Conservation (phyloP, 2,329 filamentous ascomycete species). For the Cladophialophora chaetospira region DNA sequence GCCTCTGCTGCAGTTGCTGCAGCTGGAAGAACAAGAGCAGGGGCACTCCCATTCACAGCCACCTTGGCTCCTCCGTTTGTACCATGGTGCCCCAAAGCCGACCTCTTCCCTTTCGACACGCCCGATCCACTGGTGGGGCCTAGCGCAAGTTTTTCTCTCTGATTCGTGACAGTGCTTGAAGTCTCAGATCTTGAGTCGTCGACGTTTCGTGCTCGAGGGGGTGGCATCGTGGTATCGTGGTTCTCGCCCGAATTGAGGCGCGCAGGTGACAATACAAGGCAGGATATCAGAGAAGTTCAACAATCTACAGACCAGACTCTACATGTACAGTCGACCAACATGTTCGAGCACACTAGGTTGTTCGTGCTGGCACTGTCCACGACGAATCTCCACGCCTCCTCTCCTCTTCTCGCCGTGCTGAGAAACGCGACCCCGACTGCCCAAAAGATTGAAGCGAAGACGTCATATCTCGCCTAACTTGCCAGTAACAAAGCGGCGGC, state of each 20-base stretch:
- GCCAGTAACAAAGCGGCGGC: background rate
- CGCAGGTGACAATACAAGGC: no score
- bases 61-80: slow-evolving; percentile 30
- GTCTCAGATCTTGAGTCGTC: slow-evolving; percentile 53
- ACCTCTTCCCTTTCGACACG: slow-evolving; percentile 26
- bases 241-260: no score
- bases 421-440: no score
- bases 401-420: no score
- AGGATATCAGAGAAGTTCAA: no score
- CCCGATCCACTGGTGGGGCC: slow-evolving; percentile 16
- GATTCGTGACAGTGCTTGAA: slow-evolving; percentile 45
- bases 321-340: no score
- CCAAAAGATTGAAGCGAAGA: no score
- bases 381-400: no score
- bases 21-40: slow-evolving; percentile 33
- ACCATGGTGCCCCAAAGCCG: slow-evolving; percentile 7
- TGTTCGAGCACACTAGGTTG: no score
- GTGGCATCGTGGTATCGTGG: slow-evolving; percentile 44
- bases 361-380: no score
- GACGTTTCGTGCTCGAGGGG: slow-evolving; percentile 47
- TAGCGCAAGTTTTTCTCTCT: slow-evolving; percentile 33
- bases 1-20: slow-evolving; percentile 32
- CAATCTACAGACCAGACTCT: no score
- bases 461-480: background rate
- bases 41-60: slow-evolving; percentile 24